Base-by-base conservation (phyloP, 116 monocot species). In the Dioscorea cayenensis region DNA sequence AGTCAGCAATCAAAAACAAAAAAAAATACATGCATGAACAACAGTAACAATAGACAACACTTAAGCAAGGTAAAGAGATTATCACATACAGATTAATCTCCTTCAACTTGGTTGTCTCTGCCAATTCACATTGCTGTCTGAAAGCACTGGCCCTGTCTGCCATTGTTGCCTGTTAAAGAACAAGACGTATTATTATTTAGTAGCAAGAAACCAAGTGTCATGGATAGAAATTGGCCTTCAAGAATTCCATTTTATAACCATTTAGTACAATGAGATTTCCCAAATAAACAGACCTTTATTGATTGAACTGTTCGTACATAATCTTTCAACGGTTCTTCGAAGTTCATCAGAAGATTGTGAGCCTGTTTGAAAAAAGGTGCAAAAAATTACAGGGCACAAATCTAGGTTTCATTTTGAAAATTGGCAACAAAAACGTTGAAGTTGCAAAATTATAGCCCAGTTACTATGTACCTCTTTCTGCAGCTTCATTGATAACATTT, bases 241-340 rank as follows among this genome's bases (percentile, higher is more conserved):
- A 11, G 36, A 50, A 72, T 6, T 7, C 43, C 43, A 43, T 43
- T 32, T 43, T 43, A 43, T 6, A 43, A 43, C 43, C 43, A 43
- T 8, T 43, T 43, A 43, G 43, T 8, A 12, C 7, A 10, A 43
- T 43, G 43, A 43, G 11, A 8, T 43, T 43, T 43, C 18, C 5
- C 68, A 35, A 69, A 9, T 36, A 49, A 72, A 77, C 72, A 49
- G 21, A 97, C 97, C 93, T 97, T 97, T 16, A 97, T 90, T 60
- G 97, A 97, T 67, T 93, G 97, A 66, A 97, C 93, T 25, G 93
- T 86, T 67, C 86, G 86, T 36, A 89, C 93, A 86, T 97, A 97
- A 71, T 93, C 97, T 76, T 97, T 97, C 76, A 97, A 75, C 6
- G 93, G 90, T 75, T 97, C 97, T 80, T 97, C 97, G 75, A 97